Conservation (phyloP, 2,329 filamentous ascomycete genomes). For the Claviceps sorghi region DNA sequence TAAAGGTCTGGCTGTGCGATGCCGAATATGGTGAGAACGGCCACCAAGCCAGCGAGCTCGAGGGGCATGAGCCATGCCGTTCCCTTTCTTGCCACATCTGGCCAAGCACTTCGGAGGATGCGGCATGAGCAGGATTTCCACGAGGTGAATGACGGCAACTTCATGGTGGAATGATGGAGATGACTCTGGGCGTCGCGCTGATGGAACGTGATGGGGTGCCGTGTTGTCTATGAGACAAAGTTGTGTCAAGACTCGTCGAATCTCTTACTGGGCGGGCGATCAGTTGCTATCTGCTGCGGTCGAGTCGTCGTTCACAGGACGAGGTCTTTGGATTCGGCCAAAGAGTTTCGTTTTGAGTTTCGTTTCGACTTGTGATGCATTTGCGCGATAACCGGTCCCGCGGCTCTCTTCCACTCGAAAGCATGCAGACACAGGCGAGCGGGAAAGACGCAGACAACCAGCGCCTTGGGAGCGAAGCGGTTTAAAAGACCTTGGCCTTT, state of each 20-base stretch:
- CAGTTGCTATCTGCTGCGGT: background rate
- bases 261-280: background rate
- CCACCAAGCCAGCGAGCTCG: conserved; percentile 52
- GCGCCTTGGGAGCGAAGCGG: conserved; percentile 10
- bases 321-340: background rate
- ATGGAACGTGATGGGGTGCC: background rate
- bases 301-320: background rate
- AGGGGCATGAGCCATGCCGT: conserved; percentile 49
- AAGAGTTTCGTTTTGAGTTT: background rate
- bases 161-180: background rate
- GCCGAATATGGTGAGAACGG: conserved; percentile 54
- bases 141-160: background rate
- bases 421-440: background rate
- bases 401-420: background rate
- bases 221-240: background rate
- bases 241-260: background rate
- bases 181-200: background rate
- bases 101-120: conserved; percentile 46
- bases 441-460: background rate
- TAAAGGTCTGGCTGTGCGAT: conserved; percentile 61
- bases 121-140: conserved; percentile 23
- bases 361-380: background rate
- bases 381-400: background rate
- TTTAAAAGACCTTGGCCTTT: conserved; percentile 4
- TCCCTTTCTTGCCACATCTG: conserved; percentile 31